Conservation (phyloP, 257 asterid species). For the Plantago elongata region DNA sequence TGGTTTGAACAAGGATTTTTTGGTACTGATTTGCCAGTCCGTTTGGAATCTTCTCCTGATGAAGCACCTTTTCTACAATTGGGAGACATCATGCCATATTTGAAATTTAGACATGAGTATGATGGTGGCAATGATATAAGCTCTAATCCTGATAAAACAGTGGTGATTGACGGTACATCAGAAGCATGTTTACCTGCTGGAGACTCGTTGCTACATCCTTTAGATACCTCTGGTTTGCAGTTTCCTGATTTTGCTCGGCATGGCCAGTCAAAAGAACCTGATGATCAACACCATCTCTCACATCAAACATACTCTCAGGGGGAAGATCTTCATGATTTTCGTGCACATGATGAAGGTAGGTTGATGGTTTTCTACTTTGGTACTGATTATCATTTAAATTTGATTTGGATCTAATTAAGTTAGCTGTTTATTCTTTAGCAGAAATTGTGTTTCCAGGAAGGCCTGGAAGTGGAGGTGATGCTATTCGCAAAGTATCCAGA, state of each 20-base stretch:
- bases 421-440: constrained; percentile 25
- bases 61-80: constrained; percentile 66
- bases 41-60: constrained; percentile 82
- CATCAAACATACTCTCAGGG: constrained; percentile 42
- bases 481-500: constrained; percentile 40
- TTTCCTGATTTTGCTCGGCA: constrained; percentile 45
- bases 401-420: constrained; percentile 20
- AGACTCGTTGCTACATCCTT: constrained; percentile 32
- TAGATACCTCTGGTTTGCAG: constrained; percentile 48
- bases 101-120: constrained; percentile 46
- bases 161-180: constrained; percentile 33
- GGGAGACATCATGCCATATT: constrained; percentile 91
- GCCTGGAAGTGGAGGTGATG: constrained; percentile 66
- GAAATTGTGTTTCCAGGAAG: constrained; percentile 82
- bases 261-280: constrained; percentile 42
- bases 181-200: constrained; percentile 41
- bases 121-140: constrained; percentile 32
- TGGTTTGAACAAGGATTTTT: constrained; percentile 99
- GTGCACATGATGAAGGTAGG: constrained; percentile 70
- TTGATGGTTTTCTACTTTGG: constrained; percentile 18
- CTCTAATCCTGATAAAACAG: constrained; percentile 41
- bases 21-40: constrained; percentile 86
- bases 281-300: constrained; percentile 38
- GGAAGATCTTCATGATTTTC: constrained; percentile 45
- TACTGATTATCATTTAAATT: constrained; percentile 9